Base-by-base conservation (phyloP, 2,329 filamentous ascomycete genomes). In the Arthrobotrys sinensis region DNA sequence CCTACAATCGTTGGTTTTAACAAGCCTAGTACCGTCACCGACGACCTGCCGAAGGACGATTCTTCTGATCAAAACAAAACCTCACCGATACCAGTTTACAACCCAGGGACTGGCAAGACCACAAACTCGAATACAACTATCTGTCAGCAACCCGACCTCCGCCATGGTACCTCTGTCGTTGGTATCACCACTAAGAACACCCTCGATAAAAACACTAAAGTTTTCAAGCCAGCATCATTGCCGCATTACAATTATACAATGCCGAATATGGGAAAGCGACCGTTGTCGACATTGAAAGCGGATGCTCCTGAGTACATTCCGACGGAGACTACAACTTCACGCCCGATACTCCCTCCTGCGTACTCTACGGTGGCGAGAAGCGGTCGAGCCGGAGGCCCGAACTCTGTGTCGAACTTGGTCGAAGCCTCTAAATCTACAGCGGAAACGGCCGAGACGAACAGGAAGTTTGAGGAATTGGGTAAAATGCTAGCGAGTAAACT, bases 241-340 rank as follows among this genome's bases (percentile, higher is more conserved):
- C 76, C 70, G 4, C 62, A 65, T 24, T 67, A 73, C n/a, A 66
- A 60, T 8, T 60, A 76, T 21, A 66, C 60, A 1, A 60, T 70
- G 43, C 52, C 66, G 6, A 55, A 50, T 24, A 64, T 76, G 8
- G 57, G 43, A 1, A 66, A 43, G 28, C 36, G 52, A 24, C 48
- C 11, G 12, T 43, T 19, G 19, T 83, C 82, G 11, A 83, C 79
- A 46, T 71, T 83, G 68, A 86, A 85, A 78, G 83, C 84, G 6
- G 84, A 85, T 66, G 84, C 84, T n/a, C 84, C 84, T 14, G 84
- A 84, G 69, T 85, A 85, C 76, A 76, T 86, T 50, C 85, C 84
- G 52, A 45, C 69, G 19, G 45, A 38, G n/a, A 53, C 28, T 12
- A 57, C 64, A 19, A 40, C 24, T 21, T 38, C 63, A 32, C 57